Evolutionary conservation across 2,329 filamentous ascomycete species (phyloP).

Genomic region (Trichoderma harzianum): DNA sequence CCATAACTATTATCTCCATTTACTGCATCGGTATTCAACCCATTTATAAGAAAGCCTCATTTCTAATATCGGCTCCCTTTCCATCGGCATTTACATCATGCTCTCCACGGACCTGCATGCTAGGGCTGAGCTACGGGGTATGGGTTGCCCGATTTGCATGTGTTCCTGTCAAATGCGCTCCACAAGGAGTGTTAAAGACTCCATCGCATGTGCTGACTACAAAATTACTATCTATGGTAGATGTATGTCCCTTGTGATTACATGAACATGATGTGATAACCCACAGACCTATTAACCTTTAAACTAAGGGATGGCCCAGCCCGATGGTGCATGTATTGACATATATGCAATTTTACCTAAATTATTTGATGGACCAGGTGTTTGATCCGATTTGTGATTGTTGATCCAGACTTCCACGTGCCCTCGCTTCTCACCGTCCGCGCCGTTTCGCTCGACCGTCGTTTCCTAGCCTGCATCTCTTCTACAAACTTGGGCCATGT

Average conservation of each 20-base stretch:
- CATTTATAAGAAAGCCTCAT: not conserved
- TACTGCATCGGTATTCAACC: not conserved
- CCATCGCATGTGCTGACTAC: not conserved
- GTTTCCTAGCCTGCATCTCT: conserved; percentile 20
- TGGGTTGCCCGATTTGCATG: not conserved
- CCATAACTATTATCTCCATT: not conserved
- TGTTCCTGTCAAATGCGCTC: not conserved
- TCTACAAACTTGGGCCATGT: conserved; percentile 59
- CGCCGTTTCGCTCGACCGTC: conserved; percentile 20
- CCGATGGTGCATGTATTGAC: too few species aligned
- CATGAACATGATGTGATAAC: not conserved
- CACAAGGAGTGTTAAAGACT: not conserved
- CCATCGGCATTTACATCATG: not conserved
- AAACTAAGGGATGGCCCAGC: not conserved
- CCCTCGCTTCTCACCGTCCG: not conserved
- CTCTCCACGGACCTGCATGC: not conserved
- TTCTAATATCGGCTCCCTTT: not conserved
- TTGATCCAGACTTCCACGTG: not conserved
- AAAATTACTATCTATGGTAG: not conserved
- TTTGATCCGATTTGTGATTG: not conserved
- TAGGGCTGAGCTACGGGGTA: not conserved
- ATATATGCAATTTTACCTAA: not conserved
- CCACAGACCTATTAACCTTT: not conserved
- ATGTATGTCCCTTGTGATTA: not conserved
- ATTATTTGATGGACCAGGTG: not conserved